Evolutionary conservation across 2,329 filamentous ascomycete genomes (phyloP).

Genomic region (Parascedosporium putredinis): DNA sequence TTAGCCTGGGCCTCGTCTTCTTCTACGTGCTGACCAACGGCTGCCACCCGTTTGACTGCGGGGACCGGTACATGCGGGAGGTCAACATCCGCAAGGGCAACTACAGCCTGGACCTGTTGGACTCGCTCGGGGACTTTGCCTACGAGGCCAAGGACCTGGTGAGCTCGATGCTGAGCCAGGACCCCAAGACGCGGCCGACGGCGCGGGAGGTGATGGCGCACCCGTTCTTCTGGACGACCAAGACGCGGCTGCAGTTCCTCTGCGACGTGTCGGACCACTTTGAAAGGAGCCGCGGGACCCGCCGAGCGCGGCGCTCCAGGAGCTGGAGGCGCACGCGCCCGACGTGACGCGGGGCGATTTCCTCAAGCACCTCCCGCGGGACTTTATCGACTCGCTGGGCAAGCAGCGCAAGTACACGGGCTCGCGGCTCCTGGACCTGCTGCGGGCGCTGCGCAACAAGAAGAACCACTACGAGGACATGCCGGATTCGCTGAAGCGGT

Average conservation of each 20-base stretch:
- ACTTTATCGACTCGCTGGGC: slow-evolving; percentile 80
- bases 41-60: slow-evolving; percentile 85
- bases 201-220: slow-evolving; percentile 77
- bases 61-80: slow-evolving; percentile 89
- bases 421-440: slow-evolving; percentile 68
- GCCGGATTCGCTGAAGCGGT: slow-evolving; percentile 61
- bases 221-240: slow-evolving; percentile 91
- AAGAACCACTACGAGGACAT: slow-evolving; percentile 97
- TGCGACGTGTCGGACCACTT: slow-evolving; percentile 96
- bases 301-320: slow-evolving; percentile 55
- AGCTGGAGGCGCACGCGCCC: slow-evolving; percentile 44
- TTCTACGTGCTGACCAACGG: slow-evolving; percentile 96
- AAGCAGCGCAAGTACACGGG: slow-evolving; percentile 95
- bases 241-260: slow-evolving; percentile 84
- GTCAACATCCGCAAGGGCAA: slow-evolving; percentile 93
- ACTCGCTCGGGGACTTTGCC: slow-evolving; percentile 70
- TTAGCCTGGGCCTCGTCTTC: slow-evolving; percentile 94
- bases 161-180: slow-evolving; percentile 57
- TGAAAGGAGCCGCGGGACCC: slow-evolving; percentile 85
- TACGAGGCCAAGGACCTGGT: slow-evolving; percentile 85
- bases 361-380: slow-evolving; percentile 60
- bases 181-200: slow-evolving; percentile 52
- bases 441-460: slow-evolving; percentile 88
- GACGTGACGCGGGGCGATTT: slow-evolving; percentile 62
- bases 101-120: slow-evolving; percentile 60